Conservation (phyloP, 1,284 basidiomycete genomes). For the Ceratobasidium theobromae region DNA sequence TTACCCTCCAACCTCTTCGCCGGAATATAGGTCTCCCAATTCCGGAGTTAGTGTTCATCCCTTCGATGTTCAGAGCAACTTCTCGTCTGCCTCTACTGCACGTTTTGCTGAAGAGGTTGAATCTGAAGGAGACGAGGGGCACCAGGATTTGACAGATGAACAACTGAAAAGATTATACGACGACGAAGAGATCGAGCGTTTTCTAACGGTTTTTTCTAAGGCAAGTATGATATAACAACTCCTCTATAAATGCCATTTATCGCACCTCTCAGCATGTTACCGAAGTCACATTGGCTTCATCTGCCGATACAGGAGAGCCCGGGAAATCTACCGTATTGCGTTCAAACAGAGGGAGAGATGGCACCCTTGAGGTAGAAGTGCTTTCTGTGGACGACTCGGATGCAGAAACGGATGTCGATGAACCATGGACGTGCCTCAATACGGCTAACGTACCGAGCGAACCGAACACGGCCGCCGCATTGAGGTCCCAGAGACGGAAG, state of each 20-base stretch:
- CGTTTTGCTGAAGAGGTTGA: background rate
- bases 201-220: conserved; percentile 29
- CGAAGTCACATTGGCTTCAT: conserved; percentile 23
- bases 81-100: background rate
- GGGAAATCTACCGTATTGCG: conserved; percentile 7
- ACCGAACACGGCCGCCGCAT: background rate
- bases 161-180: conserved; percentile 32
- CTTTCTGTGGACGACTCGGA: conserved; percentile 14
- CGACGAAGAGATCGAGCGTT: conserved; percentile 36
- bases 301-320: background rate
- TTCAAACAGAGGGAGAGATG: background rate
- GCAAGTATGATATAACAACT: background rate
- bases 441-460: background rate
- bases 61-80: conserved; percentile 5
- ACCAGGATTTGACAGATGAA: background rate
- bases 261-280: conserved; percentile 8
- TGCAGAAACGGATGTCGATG: conserved; percentile 19
- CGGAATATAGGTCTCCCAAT: background rate
- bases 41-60: background rate
- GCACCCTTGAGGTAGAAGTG: background rate
- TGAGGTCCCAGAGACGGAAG: background rate
- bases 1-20: background rate
- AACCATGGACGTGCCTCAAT: conserved; percentile 20
- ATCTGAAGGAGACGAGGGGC: conserved; percentile 10
- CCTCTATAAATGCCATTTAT: conserved; percentile 11